Conservation (phyloP, 2,329 filamentous ascomycete genomes). For the Aspergillus caelatus region DNA sequence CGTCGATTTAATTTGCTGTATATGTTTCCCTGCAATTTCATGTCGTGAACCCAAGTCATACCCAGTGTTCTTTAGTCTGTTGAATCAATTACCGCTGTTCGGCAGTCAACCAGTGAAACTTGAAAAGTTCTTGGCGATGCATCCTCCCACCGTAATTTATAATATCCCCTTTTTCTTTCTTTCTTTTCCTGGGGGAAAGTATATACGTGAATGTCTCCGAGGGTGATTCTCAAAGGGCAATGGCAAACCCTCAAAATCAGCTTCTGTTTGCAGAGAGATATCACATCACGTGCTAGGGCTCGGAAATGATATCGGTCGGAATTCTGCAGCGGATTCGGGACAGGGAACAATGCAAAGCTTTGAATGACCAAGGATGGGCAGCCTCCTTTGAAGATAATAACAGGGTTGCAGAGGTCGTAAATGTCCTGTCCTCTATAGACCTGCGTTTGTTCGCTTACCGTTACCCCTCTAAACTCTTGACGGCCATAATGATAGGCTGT, state of each 20-base stretch:
- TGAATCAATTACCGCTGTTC: not conserved
- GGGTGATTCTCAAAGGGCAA: no score
- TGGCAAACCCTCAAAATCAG: no score
- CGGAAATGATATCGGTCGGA: not conserved
- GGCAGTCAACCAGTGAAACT: not conserved
- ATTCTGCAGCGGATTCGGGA: not conserved
- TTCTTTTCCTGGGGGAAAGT: no score
- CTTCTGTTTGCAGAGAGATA: no score
- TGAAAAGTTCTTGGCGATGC: not conserved
- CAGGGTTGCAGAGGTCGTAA: no score
- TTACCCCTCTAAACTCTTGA: not conserved
- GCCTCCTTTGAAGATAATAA: no score
- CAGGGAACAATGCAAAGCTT: not conserved
- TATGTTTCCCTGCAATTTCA: not conserved
- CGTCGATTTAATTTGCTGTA: not conserved
- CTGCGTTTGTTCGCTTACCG: no score
- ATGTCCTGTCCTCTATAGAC: no score
- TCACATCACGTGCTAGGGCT: not conserved
- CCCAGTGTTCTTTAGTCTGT: not conserved
- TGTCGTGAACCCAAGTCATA: not conserved
- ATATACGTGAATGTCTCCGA: no score
- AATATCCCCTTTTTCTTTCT: no score
- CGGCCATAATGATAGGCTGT: not conserved
- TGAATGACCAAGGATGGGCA: not conserved
- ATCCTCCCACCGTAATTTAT: no score